Evolutionary conservation across 805 yeast genomes (phyloP).

Genomic region (Candida maesae): DNA sequence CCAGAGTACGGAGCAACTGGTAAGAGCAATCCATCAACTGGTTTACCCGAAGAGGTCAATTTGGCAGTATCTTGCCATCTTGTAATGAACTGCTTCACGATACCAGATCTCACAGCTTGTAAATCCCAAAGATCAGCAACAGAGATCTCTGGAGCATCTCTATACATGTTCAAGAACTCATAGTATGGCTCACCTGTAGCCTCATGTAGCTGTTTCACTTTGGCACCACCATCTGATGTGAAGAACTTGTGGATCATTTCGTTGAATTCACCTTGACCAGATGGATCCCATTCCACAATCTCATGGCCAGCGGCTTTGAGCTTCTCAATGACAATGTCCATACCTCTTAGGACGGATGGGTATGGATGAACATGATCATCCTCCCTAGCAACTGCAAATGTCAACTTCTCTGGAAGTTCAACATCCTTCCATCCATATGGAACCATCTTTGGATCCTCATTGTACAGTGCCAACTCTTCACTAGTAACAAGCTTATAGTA

Average conservation of each 20-base stretch:
- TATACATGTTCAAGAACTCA: slow-evolving; percentile 39
- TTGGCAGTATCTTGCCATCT: slow-evolving; percentile 37
- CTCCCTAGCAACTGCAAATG: slow-evolving; percentile 37
- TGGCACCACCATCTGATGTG: slow-evolving; percentile 36
- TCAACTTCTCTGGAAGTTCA: slow-evolving; percentile 34
- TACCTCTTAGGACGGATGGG: slow-evolving; percentile 47
- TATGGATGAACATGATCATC: slow-evolving; percentile 46
- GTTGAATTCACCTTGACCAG: slow-evolving; percentile 33
- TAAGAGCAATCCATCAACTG: slow-evolving; percentile 46
- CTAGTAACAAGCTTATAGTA: slow-evolving; percentile 30
- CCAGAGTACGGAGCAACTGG: slow-evolving; percentile 36
- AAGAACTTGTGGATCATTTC: slow-evolving; percentile 34
- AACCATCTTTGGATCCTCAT: slow-evolving; percentile 37
- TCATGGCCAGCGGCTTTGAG: slow-evolving; percentile 46
- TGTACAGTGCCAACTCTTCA: slow-evolving; percentile 37
- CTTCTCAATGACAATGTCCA: slow-evolving; percentile 31
- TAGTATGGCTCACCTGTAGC: slow-evolving; percentile 44
- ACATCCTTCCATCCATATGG: slow-evolving; percentile 40
- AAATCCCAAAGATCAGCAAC: slow-evolving; percentile 41
- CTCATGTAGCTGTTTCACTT: slow-evolving; percentile 31
- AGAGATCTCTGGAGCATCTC: slow-evolving; percentile 18
- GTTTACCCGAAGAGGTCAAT: slow-evolving; percentile 34
- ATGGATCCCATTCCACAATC: slow-evolving; percentile 45
- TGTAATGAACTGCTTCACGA: slow-evolving; percentile 38
- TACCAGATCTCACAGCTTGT: slow-evolving; percentile 37